Evolutionary conservation across 164 flowering plant genomes (phyloP).

Genomic region (Aristolochia fimbriata): DNA sequence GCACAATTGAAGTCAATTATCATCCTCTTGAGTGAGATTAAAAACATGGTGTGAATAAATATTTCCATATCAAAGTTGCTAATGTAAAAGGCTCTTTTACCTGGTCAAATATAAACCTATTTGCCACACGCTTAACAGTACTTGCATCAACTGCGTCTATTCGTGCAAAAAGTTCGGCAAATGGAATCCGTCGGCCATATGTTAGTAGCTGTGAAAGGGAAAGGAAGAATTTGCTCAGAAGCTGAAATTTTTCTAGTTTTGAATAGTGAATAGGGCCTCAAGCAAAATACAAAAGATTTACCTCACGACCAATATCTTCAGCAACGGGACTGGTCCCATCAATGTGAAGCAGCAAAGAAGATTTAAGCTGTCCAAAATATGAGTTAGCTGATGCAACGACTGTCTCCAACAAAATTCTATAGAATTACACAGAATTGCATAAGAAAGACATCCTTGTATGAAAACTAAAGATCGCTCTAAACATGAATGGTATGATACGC

Average conservation of each 20-base stretch:
- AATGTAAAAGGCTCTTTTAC: conserved; percentile 17
- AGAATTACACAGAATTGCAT: no score
- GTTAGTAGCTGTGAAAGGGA: conserved; percentile 62
- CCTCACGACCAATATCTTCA: conserved; percentile 99
- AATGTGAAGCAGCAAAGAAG: conserved; percentile 77
- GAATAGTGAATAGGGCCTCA: not conserved
- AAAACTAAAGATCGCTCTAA: no score
- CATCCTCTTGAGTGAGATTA: no score
- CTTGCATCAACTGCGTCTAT: conserved; percentile 91
- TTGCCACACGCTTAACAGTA: conserved; percentile 86
- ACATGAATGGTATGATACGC: no score
- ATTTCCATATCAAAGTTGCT: not conserved
- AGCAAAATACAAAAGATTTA: conserved; percentile 9
- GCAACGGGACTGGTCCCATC: conserved; percentile 94
- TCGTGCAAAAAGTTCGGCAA: conserved; percentile 80
- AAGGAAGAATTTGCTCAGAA: not conserved
- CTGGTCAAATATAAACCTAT: conserved; percentile 68
- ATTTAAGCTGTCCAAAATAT: conserved; percentile 55
- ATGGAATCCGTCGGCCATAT: conserved; percentile 85
- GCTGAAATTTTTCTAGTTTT: not conserved
- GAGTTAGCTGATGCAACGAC: no score
- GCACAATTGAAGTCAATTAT: no score
- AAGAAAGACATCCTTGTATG: no score
- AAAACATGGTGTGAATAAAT: no score
- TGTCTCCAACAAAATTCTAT: no score